Evolutionary conservation across 1,284 basidiomycete genomes (phyloP).

Genomic region (Puccinia sorghi): DNA sequence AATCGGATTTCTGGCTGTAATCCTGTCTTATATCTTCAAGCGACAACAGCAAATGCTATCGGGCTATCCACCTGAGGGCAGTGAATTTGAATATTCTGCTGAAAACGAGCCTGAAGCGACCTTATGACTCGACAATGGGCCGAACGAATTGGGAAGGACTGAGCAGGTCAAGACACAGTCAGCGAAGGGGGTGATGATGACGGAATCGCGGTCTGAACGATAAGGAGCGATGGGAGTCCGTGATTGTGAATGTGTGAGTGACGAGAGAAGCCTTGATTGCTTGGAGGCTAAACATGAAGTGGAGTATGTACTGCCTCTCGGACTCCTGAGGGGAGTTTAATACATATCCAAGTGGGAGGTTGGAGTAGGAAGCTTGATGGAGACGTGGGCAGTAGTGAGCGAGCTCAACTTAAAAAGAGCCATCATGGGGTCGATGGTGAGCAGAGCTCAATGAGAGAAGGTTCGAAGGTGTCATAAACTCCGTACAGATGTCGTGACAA

Average conservation of each 20-base stretch:
- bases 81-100: not conserved
- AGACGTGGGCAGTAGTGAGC: too few species aligned
- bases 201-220: not conserved
- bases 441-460: too few species aligned
- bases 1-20: constrained; percentile 3
- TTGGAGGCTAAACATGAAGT: not conserved
- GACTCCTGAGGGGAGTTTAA: not conserved
- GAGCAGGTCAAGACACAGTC: not conserved
- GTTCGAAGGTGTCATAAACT: too few species aligned
- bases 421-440: too few species aligned
- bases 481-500: too few species aligned
- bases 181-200: not conserved
- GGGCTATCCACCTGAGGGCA: not conserved
- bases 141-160: not conserved
- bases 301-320: not conserved
- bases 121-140: not conserved
- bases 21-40: not conserved
- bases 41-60: not conserved
- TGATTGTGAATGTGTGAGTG: not conserved
- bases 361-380: too few species aligned
- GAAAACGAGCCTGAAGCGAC: not conserved
- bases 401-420: too few species aligned
- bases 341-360: not conserved
- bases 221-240: not conserved
- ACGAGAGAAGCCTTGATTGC: not conserved